A percentile compares a stretch with the other conserved stretches of the same genome.
Conservation (phyloP, 2,329 filamentous ascomycete species). For the Aspergillus ibericus region DNA sequence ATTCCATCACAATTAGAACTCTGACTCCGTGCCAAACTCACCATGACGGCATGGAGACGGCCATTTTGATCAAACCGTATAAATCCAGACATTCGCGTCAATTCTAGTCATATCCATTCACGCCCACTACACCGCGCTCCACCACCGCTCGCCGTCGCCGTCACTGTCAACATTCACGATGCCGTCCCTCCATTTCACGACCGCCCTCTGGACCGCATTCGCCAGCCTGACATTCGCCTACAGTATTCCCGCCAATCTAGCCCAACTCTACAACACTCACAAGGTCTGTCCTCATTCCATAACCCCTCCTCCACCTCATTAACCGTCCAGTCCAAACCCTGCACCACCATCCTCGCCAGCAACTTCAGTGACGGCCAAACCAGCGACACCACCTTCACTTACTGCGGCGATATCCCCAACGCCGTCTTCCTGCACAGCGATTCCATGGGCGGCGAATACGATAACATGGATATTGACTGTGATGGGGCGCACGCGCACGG, state of each 20-base stretch:
- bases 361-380: constrained; percentile 22
- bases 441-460: constrained; percentile 12
- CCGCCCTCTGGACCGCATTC: not conserved
- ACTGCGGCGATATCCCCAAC: constrained; percentile 47
- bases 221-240: constrained; percentile 9
- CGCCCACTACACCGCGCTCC: too few species aligned
- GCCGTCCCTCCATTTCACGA: not conserved
- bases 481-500: constrained; percentile 52
- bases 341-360: constrained; percentile 17
- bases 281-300: constrained; percentile 13
- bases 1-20: too few species aligned
- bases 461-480: constrained; percentile 62
- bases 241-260: constrained; percentile 19
- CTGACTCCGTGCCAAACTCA: too few species aligned
- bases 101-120: too few species aligned
- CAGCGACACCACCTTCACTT: constrained; percentile 29
- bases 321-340: constrained; percentile 20
- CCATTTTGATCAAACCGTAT: too few species aligned
- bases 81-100: too few species aligned
- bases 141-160: too few species aligned
- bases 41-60: too few species aligned
- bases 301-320: too few species aligned
- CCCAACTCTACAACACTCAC: constrained; percentile 20
- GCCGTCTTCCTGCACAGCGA: not conserved
- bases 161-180: not conserved